Conservation (phyloP, 352 stramenopile genomes). For the Ophiocytium majus region DNA sequence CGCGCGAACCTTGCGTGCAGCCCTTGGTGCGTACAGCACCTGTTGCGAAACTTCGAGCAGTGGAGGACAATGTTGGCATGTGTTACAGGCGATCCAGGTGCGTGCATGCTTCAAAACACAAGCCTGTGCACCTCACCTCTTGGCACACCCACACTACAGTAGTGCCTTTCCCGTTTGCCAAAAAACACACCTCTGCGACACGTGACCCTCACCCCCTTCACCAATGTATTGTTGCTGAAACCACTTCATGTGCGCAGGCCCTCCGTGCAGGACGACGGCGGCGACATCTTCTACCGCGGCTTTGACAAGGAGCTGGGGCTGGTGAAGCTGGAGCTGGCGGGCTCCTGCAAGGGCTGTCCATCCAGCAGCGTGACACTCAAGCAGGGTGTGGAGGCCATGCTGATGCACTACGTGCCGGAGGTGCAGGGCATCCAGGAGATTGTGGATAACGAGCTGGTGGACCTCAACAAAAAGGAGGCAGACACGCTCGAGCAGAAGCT, state of each 20-base stretch:
- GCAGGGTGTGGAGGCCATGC: slow-evolving; percentile 99
- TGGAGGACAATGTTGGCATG: too few species aligned
- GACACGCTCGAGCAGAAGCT: slow-evolving; percentile 49
- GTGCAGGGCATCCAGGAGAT: slow-evolving; percentile 67
- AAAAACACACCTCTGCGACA: too few species aligned
- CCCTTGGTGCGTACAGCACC: too few species aligned
- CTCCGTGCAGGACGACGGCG: slow-evolving; percentile 96
- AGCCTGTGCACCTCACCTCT: too few species aligned
- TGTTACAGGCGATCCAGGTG: too few species aligned
- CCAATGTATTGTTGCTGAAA: too few species aligned
- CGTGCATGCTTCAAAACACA: too few species aligned
- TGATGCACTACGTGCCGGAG: slow-evolving; percentile 99
- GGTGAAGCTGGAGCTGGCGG: slow-evolving; percentile 79
- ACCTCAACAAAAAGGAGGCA: slow-evolving; percentile 52
- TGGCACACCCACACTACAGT: too few species aligned
- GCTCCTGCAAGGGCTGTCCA: slow-evolving; percentile 94
- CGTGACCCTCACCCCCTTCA: too few species aligned
- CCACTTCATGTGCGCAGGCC: slow-evolving; percentile 66
- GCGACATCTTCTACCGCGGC: slow-evolving; percentile 96
- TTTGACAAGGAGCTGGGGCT: slow-evolving; percentile 90
- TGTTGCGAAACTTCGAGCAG: too few species aligned
- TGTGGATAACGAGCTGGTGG: slow-evolving; percentile 55
- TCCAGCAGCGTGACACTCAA: slow-evolving; percentile 96
- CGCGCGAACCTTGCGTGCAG: too few species aligned
- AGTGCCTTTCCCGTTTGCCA: too few species aligned